Base-by-base conservation (phyloP, 352 stramenopile species). In the Phytopythium oedochilum region DNA sequence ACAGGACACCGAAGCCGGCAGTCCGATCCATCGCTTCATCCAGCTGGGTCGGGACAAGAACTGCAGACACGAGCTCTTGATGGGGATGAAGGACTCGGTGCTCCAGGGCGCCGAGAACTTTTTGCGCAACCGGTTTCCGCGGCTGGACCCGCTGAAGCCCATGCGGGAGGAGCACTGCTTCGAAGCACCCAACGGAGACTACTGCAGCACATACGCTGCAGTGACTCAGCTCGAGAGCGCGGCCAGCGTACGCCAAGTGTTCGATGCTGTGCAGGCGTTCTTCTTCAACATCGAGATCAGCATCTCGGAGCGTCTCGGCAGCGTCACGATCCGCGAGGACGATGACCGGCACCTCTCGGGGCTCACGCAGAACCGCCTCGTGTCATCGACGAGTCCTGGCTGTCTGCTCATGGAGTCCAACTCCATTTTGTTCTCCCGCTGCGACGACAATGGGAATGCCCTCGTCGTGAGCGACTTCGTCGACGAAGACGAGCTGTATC, bases 381-480 rank as follows among this genome's bases (percentile, higher is more conserved):
- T 86, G 20, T 60, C 64, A 5, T 68, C 63, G 20, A 71, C 70
- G 1, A 29, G 20, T 12, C 57, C 63, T 0, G 51, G 61, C 0
- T 53, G 61, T 0, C 40, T 75, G n/a, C 53, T 55, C 10, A 68
- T 83, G 46, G 75, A 86, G 64, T 70, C 69, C 15, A 82, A 82
- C 45, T 68, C 53, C 0, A 57, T 75, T 0, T 61, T 73, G 34
- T 77, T 73, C 28, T 73, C 69, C 3, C 57, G 66, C 6, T 79
- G 68, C 25, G 62, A 73, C 12, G 56, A 57, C 0, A 50, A 61
- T 14, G 63, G 60, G 23, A 62, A 67, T 17, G 70, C 59, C 26
- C 70, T 81, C 36, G 62, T 84, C 40, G 66, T 77, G 40, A 63
- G 65, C 22, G 71, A 79, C 54, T 80, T 61, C 25, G 73, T 84